Percentiles rank a stretch among this genome's conserved stretches.
Evolutionary conservation across 2,329 filamentous ascomycete species (phyloP).

Genomic region (Xenoacremonium recifei): DNA sequence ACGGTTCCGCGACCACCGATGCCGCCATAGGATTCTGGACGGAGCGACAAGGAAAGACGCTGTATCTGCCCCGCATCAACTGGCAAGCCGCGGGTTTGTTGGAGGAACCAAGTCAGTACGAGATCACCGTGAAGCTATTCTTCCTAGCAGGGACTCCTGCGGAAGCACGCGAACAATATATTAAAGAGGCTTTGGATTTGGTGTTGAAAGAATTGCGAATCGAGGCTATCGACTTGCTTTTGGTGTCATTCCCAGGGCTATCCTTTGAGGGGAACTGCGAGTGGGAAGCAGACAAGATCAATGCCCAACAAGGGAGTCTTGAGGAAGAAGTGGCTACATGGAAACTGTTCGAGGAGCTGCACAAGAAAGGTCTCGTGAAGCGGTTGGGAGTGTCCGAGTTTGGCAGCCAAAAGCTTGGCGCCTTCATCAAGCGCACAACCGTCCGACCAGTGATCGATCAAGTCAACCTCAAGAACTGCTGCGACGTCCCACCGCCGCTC

Average conservation of each 20-base stretch:
- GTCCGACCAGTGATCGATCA: slow-evolving; percentile 84
- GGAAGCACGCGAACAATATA: slow-evolving; percentile 65
- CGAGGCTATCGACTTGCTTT: slow-evolving; percentile 77
- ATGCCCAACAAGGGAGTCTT: slow-evolving; percentile 61
- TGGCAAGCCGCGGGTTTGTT: slow-evolving; percentile 68
- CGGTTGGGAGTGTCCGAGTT: slow-evolving; percentile 89
- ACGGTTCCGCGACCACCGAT: slow-evolving; percentile 23
- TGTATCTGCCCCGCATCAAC: slow-evolving; percentile 78
- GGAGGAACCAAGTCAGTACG: slow-evolving; percentile 83
- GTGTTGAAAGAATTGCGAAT: slow-evolving; percentile 80
- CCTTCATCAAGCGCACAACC: slow-evolving; percentile 69
- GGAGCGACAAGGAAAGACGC: slow-evolving; percentile 52
- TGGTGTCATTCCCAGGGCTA: slow-evolving; percentile 90
- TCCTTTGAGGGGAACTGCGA: slow-evolving; percentile 92
- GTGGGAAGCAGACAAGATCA: slow-evolving; percentile 65
- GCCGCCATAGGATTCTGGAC: slow-evolving; percentile 62
- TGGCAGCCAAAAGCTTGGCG: slow-evolving; percentile 76
- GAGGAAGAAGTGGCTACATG: slow-evolving; percentile 69
- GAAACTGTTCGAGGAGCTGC: slow-evolving; percentile 70
- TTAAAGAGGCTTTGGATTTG: slow-evolving; percentile 73
- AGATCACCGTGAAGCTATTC: slow-evolving; percentile 95
- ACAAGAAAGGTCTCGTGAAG: slow-evolving; percentile 67
- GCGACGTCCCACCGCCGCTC: slow-evolving; percentile 87
- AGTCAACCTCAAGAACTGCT: slow-evolving; percentile 95
- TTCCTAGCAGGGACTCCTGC: slow-evolving; percentile 73